These are phyloP conservation scores for Parafenestella ontariensis DNA, from an alignment of 2,329 filamentous ascomycete species.

Conservation along the genomic window DNA sequence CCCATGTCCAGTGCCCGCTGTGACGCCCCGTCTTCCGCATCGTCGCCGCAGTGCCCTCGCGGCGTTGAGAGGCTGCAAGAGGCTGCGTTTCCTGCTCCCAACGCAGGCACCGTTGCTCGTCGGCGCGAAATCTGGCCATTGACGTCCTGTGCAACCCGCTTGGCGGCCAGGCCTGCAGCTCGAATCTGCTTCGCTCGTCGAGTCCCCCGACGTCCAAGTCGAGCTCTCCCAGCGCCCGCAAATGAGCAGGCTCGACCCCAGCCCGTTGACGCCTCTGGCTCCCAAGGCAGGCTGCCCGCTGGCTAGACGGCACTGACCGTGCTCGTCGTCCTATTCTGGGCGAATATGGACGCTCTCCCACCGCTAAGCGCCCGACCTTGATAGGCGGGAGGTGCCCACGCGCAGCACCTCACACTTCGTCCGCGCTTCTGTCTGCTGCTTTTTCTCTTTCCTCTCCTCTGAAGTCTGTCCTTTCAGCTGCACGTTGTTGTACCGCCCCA, in stretches of 20 bases:
- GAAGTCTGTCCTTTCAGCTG: conserved; percentile 45
- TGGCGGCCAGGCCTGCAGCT: conserved; percentile 40
- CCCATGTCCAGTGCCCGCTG: conserved; percentile 12
- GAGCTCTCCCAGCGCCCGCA: conserved; percentile 33
- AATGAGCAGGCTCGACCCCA: conserved; percentile 35
- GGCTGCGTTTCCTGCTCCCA: conserved; percentile 31
- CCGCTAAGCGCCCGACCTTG: conserved; percentile 48
- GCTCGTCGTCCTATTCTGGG: conserved; percentile 46
- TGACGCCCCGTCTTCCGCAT: conserved; percentile 28
- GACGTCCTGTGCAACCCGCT: conserved; percentile 38
- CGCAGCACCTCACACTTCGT: conserved; percentile 38
- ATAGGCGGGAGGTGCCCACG: conserved; percentile 42
- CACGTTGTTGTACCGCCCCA: conserved; percentile 40
- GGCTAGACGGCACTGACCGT: conserved; percentile 34
- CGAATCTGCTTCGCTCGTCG: conserved; percentile 36
- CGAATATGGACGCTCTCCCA: conserved; percentile 40
- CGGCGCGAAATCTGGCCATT: conserved; percentile 44
- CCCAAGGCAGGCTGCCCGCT: conserved; percentile 34
- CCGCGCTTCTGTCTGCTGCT: conserved; percentile 39
- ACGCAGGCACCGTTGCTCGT: conserved; percentile 42
- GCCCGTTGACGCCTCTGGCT: conserved; percentile 45
- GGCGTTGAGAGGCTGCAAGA: conserved; percentile 37
- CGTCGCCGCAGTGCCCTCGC: conserved; percentile 28
- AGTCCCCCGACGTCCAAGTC: conserved; percentile 35
- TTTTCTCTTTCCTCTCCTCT: conserved; percentile 30